Conservation (phyloP, 768 basidiomycete species). For the Neoboletus subvelutipes region DNA sequence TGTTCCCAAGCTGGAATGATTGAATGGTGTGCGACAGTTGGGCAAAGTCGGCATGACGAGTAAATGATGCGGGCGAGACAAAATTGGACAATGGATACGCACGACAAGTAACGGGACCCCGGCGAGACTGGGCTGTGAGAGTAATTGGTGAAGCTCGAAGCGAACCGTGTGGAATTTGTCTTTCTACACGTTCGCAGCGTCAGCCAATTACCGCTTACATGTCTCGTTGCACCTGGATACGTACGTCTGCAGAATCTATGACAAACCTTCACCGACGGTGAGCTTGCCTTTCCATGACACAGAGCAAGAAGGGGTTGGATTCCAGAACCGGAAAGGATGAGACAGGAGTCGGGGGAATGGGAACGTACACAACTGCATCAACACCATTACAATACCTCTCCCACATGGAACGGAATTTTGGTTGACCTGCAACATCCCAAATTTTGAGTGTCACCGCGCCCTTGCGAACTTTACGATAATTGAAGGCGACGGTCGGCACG, state of each 20-base stretch:
- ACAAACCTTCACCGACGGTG: constrained; percentile 63
- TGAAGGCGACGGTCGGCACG: constrained; percentile 95
- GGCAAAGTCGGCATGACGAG: background rate
- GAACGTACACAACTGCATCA: constrained; percentile 82
- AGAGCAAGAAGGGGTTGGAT: background rate
- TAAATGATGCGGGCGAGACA: background rate
- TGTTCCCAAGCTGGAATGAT: constrained; percentile 74
- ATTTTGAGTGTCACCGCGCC: constrained; percentile 91
- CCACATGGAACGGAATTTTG: constrained; percentile 95
- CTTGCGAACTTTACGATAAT: constrained; percentile 82
- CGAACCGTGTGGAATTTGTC: constrained; percentile 82
- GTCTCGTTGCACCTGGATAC: constrained; percentile 27
- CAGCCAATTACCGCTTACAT: background rate
- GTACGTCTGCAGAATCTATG: constrained; percentile 87
- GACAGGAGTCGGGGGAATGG: background rate
- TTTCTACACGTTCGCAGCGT: constrained; percentile 41
- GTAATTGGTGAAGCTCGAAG: constrained; percentile 80
- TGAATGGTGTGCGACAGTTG: background rate
- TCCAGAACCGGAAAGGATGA: background rate
- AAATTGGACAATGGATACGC: constrained; percentile 28
- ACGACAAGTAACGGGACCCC: constrained; percentile 85
- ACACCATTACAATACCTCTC: constrained; percentile 92
- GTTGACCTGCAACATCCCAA: constrained; percentile 96
- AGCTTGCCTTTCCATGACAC: constrained; percentile 11
- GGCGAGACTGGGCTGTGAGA: constrained; percentile 60